Conservation (phyloP, 2,329 filamentous ascomycete species). For the Calonectria montana region DNA sequence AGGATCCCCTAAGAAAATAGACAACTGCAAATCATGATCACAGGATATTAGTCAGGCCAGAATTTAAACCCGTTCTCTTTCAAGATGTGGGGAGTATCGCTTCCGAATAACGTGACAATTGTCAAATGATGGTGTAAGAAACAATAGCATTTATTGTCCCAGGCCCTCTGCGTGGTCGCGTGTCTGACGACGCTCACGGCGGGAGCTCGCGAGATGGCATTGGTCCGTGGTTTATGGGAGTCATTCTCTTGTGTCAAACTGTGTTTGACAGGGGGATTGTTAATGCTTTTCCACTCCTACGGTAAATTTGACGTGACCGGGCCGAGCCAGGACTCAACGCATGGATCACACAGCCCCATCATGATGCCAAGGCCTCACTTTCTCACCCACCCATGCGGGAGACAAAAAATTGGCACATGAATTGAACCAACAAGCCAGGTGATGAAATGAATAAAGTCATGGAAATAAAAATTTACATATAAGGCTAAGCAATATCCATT, state of each 20-base stretch:
- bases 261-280: background rate
- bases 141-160: constrained; percentile 1
- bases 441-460: too few relatives aligned
- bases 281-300: background rate
- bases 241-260: constrained; percentile 8
- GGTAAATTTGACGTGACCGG: background rate
- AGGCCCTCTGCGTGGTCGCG: background rate
- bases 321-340: background rate
- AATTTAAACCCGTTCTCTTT: background rate
- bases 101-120: background rate
- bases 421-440: too few relatives aligned
- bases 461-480: too few relatives aligned
- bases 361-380: background rate
- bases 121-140: background rate
- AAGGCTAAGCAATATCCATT: too few relatives aligned
- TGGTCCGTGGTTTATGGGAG: constrained; percentile 1
- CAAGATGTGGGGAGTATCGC: background rate
- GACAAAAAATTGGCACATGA: too few relatives aligned
- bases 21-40: background rate
- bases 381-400: background rate
- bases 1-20: too few relatives aligned
- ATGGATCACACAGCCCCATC: background rate
- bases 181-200: background rate
- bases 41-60: background rate
- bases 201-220: background rate